Evolutionary conservation across 306 rosid genomes (phyloP), one percentile per base, ranked within the genome.

Genomic region (Oemleria cerasiformis): DNA sequence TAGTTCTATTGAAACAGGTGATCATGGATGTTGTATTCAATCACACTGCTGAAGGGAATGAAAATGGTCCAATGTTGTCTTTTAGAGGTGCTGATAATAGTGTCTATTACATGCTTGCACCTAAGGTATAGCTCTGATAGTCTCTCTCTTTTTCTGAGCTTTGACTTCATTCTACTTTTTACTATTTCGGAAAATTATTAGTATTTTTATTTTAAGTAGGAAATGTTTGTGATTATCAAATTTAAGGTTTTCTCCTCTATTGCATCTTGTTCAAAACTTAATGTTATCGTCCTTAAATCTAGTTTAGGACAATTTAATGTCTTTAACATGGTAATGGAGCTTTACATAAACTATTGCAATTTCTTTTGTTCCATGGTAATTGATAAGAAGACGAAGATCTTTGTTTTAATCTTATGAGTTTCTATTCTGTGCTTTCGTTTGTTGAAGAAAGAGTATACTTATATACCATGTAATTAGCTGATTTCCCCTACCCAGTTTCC

Each of bases 21-120:
- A 64, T 94, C 85, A 86, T 94, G 99, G 99, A 94, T 80, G 96
- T 94, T 23, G 96, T 94, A 73, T 94, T 94, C 82, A 94, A 94
- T 86, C 99, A 94, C 82, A 94, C 99, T 67, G 99, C 99, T 42
- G 99, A 94, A 86, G 97, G 97, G 82, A 94, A 94, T 86, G 96
- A 91, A 86, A 85, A 89, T 64, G 95, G 99, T 72, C 99, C 97
- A 9, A 67, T 82, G 62, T 73, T 94, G 73, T 94, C 99, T 74
- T 94, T 94, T 77, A 89, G 97, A 85, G 99, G 97, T 38, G 82
- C 89, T 65, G 97, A 94, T 86, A 94, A 91, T 68, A 82, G 88
- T 72, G 77, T 81, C 74, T 91, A 86, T 84, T 94, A 94, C 81
- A 94, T 94, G 99, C 78, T 91, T 59, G 99, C 96, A 11, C 97